phyloP scores from a whole-genome alignment of 176 grass and related monocot genomes.

The Dactylis glomerata region DNA sequence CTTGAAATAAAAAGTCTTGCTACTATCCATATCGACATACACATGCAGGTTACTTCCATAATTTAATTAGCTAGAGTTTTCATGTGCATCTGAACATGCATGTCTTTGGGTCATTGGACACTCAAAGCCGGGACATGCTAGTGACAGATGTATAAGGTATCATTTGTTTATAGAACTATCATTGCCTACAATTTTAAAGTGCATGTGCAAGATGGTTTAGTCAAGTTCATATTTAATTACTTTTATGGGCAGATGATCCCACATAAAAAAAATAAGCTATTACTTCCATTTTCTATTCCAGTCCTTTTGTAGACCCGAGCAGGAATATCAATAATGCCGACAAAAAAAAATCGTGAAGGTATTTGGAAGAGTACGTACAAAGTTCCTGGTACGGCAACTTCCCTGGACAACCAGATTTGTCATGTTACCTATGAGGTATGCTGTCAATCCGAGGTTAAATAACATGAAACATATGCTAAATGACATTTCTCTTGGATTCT shows the following conservation, averaged over 20 bases:
- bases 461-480: constrained; percentile 81
- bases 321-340: background rate
- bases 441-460: constrained; percentile 81
- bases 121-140: background rate
- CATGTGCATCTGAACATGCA: background rate
- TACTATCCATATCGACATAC: background rate
- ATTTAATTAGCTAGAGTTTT: constrained; percentile 16
- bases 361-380: constrained; percentile 53
- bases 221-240: background rate
- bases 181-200: background rate
- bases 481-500: constrained; percentile 80
- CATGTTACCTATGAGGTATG: constrained; percentile 94
- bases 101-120: background rate
- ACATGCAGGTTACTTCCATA: background rate
- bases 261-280: background rate
- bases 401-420: constrained; percentile 87
- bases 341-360: background rate
- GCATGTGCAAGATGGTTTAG: background rate
- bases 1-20: background rate
- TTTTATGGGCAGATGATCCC: background rate
- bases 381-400: constrained; percentile 77
- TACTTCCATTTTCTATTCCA: background rate
- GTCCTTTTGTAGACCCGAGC: background rate
- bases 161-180: background rate
- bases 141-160: background rate